Conservation (phyloP, 371 early-diverging fungal species). For the Mortierella sp. region DNA sequence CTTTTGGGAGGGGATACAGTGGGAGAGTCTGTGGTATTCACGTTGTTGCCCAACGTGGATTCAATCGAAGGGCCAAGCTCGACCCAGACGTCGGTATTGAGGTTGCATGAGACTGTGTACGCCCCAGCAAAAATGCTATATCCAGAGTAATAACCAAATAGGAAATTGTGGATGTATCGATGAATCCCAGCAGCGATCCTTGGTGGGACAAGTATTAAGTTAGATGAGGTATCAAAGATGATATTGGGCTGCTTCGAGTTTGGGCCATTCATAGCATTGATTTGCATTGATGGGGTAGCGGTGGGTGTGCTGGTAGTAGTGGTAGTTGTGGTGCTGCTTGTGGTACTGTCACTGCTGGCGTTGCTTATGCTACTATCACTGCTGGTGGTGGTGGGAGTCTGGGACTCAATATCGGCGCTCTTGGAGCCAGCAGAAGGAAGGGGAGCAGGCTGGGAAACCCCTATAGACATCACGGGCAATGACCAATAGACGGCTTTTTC, state of each 20-base stretch:
- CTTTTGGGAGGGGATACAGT: neutral
- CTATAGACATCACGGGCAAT: constrained; percentile 12
- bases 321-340: too few relatives aligned
- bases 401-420: neutral
- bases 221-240: constrained; percentile 31
- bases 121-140: constrained; percentile 14
- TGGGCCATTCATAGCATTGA: neutral
- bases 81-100: constrained; percentile 22
- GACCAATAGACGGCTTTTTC: constrained; percentile 25
- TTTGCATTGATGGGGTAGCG: neutral
- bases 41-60: neutral
- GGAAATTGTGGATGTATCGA: constrained; percentile 24
- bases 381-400: too few relatives aligned
- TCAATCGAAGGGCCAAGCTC: constrained; percentile 14
- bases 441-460: neutral
- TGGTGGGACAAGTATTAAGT: constrained; percentile 27
- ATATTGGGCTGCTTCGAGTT: neutral
- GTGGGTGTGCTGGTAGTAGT: neutral
- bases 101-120: constrained; percentile 25
- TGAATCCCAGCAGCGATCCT: constrained; percentile 11
- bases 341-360: too few relatives aligned
- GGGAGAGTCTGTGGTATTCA: neutral
- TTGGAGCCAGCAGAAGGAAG: neutral
- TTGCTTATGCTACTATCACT: too few relatives aligned
- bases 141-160: constrained; percentile 31